Evolutionary conservation across 208 protist genomes (phyloP).

Genomic region (Leishmania tropica): DNA sequence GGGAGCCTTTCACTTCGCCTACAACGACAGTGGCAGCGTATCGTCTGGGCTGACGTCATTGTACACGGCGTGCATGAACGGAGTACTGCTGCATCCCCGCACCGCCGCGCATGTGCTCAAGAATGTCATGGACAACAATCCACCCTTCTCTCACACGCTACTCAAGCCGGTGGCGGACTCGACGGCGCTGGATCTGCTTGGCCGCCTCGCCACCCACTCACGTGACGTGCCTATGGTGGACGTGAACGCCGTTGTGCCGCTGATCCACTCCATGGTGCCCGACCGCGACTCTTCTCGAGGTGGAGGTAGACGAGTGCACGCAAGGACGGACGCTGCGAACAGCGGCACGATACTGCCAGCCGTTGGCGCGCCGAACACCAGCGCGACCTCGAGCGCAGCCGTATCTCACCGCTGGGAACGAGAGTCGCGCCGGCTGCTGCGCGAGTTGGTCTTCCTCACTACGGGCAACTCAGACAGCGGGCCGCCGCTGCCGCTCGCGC

Average conservation of each 20-base stretch:
- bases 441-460: slow-evolving; percentile 56
- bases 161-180: slow-evolving; percentile 72
- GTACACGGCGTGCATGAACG: slow-evolving; percentile 76
- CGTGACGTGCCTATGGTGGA: slow-evolving; percentile 71
- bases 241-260: slow-evolving; percentile 70
- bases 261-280: slow-evolving; percentile 40
- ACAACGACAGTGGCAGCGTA: neutral
- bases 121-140: slow-evolving; percentile 78
- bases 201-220: slow-evolving; percentile 27
- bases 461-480: slow-evolving; percentile 35
- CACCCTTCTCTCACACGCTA: slow-evolving; percentile 62
- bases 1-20: slow-evolving; percentile 45
- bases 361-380: neutral
- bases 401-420: slow-evolving; percentile 33
- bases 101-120: slow-evolving; percentile 54
- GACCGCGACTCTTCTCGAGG: neutral
- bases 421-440: slow-evolving; percentile 50
- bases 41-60: slow-evolving; percentile 37
- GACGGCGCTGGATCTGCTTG: slow-evolving; percentile 55
- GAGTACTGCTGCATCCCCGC: slow-evolving; percentile 76
- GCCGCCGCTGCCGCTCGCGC: slow-evolving; percentile 26
- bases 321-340: neutral
- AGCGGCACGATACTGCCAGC: neutral
- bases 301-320: neutral
- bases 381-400: neutral